phyloP scores from a whole-genome alignment of 495 filamentous ascomycete genomes.

The Penicillium antarcticum region DNA sequence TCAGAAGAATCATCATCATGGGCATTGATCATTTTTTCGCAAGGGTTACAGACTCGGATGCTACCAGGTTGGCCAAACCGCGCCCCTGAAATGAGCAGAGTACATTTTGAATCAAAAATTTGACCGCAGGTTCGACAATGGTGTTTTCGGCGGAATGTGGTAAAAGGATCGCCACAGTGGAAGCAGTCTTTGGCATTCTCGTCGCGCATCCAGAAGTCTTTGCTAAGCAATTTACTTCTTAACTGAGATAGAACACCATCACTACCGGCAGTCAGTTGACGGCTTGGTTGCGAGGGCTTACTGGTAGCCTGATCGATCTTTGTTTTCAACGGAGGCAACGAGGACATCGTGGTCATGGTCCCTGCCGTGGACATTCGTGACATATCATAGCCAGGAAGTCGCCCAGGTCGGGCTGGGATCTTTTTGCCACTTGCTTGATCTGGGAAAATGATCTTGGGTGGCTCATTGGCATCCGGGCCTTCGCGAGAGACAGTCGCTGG shows the following conservation, averaged over 20 bases:
- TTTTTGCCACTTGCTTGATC: constrained; percentile 20
- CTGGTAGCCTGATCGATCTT: constrained; percentile 14
- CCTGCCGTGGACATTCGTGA: constrained; percentile 36
- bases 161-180: constrained; percentile 81
- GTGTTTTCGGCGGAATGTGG: constrained; percentile 92
- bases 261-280: constrained; percentile 13
- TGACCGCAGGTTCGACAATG: constrained; percentile 92
- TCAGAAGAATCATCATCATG: constrained; percentile 89
- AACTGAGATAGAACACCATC: constrained; percentile 48
- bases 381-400: constrained; percentile 33
- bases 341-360: constrained; percentile 25
- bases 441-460: constrained; percentile 17
- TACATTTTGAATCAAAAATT: constrained; percentile 98
- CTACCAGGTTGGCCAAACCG: constrained; percentile 84
- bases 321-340: constrained; percentile 34
- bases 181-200: constrained; percentile 98
- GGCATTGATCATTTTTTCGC: constrained; percentile 85
- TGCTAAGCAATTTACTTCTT: constrained; percentile 80
- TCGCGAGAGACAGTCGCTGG: constrained; percentile 35
- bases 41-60: constrained; percentile 92
- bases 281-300: constrained; percentile 20
- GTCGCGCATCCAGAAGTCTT: constrained; percentile 99
- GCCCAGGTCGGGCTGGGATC: constrained; percentile 17
- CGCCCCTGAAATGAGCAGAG: constrained; percentile 77
- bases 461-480: constrained; percentile 22